Evolutionary conservation across 2,329 filamentous ascomycete genomes (phyloP), one percentile per base, ranked within the genome.

Genomic region (Didymella exigua): DNA sequence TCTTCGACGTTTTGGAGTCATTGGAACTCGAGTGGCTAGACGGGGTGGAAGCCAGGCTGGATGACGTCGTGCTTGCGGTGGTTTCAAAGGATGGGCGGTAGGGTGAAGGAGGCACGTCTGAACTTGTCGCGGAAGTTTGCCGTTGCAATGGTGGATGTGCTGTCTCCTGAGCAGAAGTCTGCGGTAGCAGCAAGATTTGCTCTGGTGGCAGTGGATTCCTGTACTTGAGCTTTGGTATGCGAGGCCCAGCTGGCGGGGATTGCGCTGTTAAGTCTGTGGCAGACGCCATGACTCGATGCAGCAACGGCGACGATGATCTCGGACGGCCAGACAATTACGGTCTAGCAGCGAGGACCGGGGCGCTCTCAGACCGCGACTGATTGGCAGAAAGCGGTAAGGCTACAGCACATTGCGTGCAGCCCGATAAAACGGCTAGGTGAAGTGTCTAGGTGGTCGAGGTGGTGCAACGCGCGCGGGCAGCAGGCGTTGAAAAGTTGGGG

Each of bases 151-250:
- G 18, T 26, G 47, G 46, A 16, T 61, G 63, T 19, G 62, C 27
- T 14, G 43, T 5, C 7, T 47, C 43, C 38, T 47, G 53, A 29
- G 48, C 30, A 23, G 53, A 49, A 59, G 24, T 31, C 24, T 50
- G 52, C 41, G 41, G 50, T 24, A 46, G 47, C 31, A 50, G 52
- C 34, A 65, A 66, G 29, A 45, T 29, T 48, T 65, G 59, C 34
- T 68, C 61, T 50, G 64, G 38, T 46, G 67, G 69, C 53, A 70
- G 44, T 31, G 62, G 66, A 48, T 69, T 73, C 57, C 70, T 69
- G 58, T 73, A 73, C 37, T 66, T 67, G 53, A 75, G 62, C 56
- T 68, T 73, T 41, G 72, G 72, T 24, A 75, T 69, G 52, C 71
- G 69, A 34, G 62, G 40, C n/a, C 33, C 41, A 45, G 49, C 59